phyloP scores from a whole-genome alignment of 2,329 filamentous ascomycete species.

The Aspergillus neoniger region DNA sequence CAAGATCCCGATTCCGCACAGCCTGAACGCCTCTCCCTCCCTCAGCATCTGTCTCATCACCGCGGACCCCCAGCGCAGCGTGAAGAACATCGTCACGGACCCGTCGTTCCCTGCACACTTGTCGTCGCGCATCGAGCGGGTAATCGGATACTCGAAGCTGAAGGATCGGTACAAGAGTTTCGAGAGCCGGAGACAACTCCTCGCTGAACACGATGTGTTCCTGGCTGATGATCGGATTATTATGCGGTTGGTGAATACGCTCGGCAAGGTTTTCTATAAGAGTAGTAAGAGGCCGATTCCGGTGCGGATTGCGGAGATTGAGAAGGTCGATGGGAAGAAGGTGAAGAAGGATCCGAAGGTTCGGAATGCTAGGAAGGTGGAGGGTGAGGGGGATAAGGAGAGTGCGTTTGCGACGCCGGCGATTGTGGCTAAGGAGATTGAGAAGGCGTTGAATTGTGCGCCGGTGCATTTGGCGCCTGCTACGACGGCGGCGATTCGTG shows the following conservation, averaged over 20 bases:
- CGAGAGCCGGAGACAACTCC: slow-evolving; percentile 81
- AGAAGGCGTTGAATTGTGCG: slow-evolving; percentile 73
- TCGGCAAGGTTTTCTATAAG: slow-evolving; percentile 95
- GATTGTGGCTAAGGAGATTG: slow-evolving; percentile 77
- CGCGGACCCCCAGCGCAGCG: slow-evolving; percentile 77
- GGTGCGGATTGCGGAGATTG: slow-evolving; percentile 67
- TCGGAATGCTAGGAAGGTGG: slow-evolving; percentile 33
- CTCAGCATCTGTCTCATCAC: slow-evolving; percentile 83
- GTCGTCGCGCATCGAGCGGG: slow-evolving; percentile 67
- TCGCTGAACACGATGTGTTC: slow-evolving; percentile 87
- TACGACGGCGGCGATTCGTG: slow-evolving; percentile 75
- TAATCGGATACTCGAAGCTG: slow-evolving; percentile 82
- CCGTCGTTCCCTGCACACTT: slow-evolving; percentile 69
- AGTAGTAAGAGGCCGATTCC: slow-evolving; percentile 85
- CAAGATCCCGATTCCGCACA: slow-evolving; percentile 77
- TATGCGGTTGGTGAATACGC: slow-evolving; percentile 68
- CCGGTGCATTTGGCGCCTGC: slow-evolving; percentile 77
- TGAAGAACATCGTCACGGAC: slow-evolving; percentile 83
- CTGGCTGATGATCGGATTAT: slow-evolving; percentile 86
- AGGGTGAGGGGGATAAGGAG: slow-evolving; percentile 36
- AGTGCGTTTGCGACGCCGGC: slow-evolving; percentile 59
- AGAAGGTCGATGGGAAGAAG: slow-evolving; percentile 62
- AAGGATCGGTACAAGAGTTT: slow-evolving; percentile 88
- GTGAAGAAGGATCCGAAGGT: slow-evolving; percentile 59
- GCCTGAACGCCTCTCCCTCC: slow-evolving; percentile 67